A percentile compares a stretch with the other conserved stretches of the same genome.
Conservation (phyloP, 352 stramenopile genomes). For the Phytophthora kernoviae region DNA sequence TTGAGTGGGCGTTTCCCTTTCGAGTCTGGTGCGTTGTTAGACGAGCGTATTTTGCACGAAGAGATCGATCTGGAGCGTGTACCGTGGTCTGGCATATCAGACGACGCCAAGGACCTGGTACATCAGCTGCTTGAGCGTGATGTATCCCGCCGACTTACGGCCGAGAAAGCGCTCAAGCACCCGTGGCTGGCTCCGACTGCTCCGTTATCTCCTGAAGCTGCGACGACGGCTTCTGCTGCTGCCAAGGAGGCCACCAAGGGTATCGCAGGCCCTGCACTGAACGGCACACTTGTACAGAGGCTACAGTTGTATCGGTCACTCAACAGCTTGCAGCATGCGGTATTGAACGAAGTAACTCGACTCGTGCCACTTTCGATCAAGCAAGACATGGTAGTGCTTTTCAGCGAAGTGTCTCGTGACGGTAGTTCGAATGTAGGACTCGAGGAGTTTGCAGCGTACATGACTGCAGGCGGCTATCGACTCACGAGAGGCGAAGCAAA, state of each 20-base stretch:
- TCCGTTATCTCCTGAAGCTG: conserved; percentile 19
- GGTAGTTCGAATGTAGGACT: conserved; percentile 53
- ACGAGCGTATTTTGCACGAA: conserved; percentile 69
- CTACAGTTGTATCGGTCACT: conserved; percentile 78
- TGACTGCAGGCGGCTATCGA: conserved; percentile 60
- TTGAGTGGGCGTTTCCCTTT: conserved; percentile 72
- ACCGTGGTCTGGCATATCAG: conserved; percentile 59
- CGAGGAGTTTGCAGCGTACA: conserved; percentile 55
- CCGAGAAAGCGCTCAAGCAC: conserved; percentile 68
- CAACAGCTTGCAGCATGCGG: conserved; percentile 70
- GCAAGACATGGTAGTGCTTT: conserved; percentile 68
- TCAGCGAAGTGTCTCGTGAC: conserved; percentile 62
- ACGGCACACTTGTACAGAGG: conserved; percentile 74
- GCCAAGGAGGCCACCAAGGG: conserved; percentile 30
- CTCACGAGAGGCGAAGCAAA: conserved; percentile 66
- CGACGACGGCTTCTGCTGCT: conserved; percentile 27
- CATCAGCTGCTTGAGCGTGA: conserved; percentile 55
- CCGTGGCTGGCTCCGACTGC: conserved; percentile 53
- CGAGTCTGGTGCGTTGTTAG: conserved; percentile 54
- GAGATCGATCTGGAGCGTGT: conserved; percentile 53
- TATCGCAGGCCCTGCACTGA: conserved; percentile 35
- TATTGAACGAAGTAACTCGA: conserved; percentile 62
- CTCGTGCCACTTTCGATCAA: conserved; percentile 59
- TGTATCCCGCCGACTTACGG: conserved; percentile 43
- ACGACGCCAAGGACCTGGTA: conserved; percentile 64